Base-by-base conservation (phyloP, 352 stramenopile species). In the Phytophthora megakarya region DNA sequence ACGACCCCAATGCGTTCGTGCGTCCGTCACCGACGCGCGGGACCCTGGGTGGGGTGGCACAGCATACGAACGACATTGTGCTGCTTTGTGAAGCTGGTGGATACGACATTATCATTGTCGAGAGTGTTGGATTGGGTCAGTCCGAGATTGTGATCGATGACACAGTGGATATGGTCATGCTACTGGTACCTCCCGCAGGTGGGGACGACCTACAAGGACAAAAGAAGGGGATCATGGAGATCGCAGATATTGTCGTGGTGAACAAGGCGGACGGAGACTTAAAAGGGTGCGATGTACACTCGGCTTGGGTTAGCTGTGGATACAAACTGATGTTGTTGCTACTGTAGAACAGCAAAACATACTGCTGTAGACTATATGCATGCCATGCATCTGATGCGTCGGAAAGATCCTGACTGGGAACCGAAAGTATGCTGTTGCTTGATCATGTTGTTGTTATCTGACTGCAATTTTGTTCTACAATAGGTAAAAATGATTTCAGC, bases 201-300 rank as follows among this genome's bases (percentile, higher is more conserved):
- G 97, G 97, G 13, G 97, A 99, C 73, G 95, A 98, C 58, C 75
- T 99, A 25, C 97, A 99, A 74, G 97, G 94, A 15, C 92, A 92
- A n/a, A 99, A 99, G 78, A 99, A 99, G 59, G 97, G 97, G 13
- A 99, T 99, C 74, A 97, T 99, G 59, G 97, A 99, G 76, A 93
- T 98, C 39, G 96, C 96, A 8, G 96, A 99, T 67, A 83, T 99
- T 19, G 75, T 99, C 22, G 90, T 98, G 10, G 95, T 99, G 15
- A 99, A 99, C 74, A 99, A 99, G 73, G 93, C 96, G 3, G 97
- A 99, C 78, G 97, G 97, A 39, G 81, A 89, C 9, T 69, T 96
- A 26, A 75, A 77, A 57, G 78, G 38, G 78, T 89, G 40, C 33
- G 66, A 22, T 44, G 15, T 22, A 28, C 19, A 45, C 18, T 58